Base-by-base conservation (phyloP, 1,139 yeast species). In the Magnusiomyces tetraspermus region DNA sequence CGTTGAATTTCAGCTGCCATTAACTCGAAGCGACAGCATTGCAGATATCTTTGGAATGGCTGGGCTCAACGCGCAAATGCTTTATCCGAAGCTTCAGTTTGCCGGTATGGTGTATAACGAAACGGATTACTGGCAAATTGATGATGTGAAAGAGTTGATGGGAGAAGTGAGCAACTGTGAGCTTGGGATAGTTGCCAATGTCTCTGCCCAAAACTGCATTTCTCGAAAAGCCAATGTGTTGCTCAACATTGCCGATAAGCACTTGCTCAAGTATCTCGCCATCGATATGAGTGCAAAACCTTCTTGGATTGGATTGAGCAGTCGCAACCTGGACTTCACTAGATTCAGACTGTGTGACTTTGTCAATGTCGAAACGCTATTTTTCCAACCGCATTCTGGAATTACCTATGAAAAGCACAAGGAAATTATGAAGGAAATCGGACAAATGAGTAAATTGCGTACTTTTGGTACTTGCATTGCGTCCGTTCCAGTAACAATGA, bases 81-180 rank as follows among this genome's bases (percentile, higher is more conserved):
- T 10, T 2, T 44, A 44, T 19, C 47, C 47, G 2, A 19, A 15
- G 5, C 36, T 44, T 6, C 15, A 13, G 8, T 11, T 44, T 28
- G 2, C 22, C 36, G 15, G 36, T 44, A 17, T 44, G 15, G 19
- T 22, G 28, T 44, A 44, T 21, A 28, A 28, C 28, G 47, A 44
- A 17, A 19, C 13, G 17, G 47, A 44, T 30, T 17, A 44, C 36
- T 44, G 47, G 47, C 47, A 44, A 44, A 44, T 44, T 17, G 23
- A 28, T 17, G 47, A 44, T 28, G 11, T 44, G 36, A 44, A 28
- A 19, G 23, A 17, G 10, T 44, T 44, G 38, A 15, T 44, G 11
- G 36, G 8, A 10, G 38, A 17, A 4, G n/a, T 44, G 22, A 21
- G 22, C 8, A 10, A n/a, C 22, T 28, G 33, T 28, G 4, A 28